Conservation (phyloP, 1,284 basidiomycete species). For the Waitea zeae region DNA sequence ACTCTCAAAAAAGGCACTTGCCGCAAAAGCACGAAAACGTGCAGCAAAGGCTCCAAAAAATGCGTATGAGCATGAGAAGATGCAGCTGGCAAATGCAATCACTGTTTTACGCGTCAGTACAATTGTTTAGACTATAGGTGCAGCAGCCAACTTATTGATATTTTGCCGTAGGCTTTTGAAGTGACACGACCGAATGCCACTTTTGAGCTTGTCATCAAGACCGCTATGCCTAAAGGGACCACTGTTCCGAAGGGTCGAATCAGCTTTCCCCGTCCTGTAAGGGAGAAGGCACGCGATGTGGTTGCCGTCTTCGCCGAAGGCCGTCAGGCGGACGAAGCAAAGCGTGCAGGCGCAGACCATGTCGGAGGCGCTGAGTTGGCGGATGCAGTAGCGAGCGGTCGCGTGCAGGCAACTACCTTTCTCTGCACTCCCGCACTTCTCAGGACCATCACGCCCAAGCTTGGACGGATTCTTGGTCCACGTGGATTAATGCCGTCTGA, state of each 20-base stretch:
- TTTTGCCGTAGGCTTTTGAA: slow-evolving; percentile 47
- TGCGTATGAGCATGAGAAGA: slow-evolving; percentile 40
- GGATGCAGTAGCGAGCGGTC: slow-evolving; percentile 52
- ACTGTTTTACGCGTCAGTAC: slow-evolving; percentile 45
- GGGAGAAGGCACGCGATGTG: slow-evolving; percentile 47
- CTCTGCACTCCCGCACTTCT: slow-evolving; percentile 75
- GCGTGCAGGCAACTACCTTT: slow-evolving; percentile 64
- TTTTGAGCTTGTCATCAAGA: slow-evolving; percentile 69
- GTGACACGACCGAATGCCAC: slow-evolving; percentile 57
- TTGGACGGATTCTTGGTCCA: slow-evolving; percentile 85
- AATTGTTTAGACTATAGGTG: neutral
- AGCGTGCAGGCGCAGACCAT: slow-evolving; percentile 67
- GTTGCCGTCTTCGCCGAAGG: slow-evolving; percentile 84
- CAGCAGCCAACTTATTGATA: slow-evolving; percentile 1
- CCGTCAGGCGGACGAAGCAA: slow-evolving; percentile 57
- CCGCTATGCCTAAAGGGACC: slow-evolving; percentile 56
- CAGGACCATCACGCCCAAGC: slow-evolving; percentile 57
- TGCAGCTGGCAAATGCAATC: slow-evolving; percentile 46
- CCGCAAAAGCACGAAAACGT: slow-evolving; percentile 31
- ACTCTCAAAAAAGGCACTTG: slow-evolving; percentile 47
- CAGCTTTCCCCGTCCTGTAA: slow-evolving; percentile 57
- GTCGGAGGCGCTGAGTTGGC: slow-evolving; percentile 79
- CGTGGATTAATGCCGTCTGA: slow-evolving; percentile 92
- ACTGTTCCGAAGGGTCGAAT: slow-evolving; percentile 70
- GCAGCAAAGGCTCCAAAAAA: slow-evolving; percentile 24